Base-by-base conservation (phyloP, 2,329 filamentous ascomycete genomes). In the Colletotrichum echinochloae region DNA sequence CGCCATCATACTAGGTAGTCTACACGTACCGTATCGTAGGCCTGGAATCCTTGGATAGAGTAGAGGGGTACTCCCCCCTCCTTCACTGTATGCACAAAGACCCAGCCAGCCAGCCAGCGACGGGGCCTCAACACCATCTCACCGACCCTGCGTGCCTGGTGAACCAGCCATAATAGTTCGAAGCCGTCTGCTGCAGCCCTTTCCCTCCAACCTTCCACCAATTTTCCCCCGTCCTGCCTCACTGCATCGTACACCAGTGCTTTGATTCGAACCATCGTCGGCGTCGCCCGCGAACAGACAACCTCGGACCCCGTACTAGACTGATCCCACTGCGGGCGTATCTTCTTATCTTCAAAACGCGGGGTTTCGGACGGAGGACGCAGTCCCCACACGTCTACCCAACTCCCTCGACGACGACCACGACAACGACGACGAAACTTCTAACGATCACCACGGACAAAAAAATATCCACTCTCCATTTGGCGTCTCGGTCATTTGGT, bases 311-410 rank as follows among this genome's bases (percentile, higher is more conserved):
- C 56, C 68, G 46, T 59, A 46, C 52, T 63, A 71, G 37, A 59
- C 28, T 54, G 48, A 71, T 68, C 68, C n/a, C 59, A 51, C 54
- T 7, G 39, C 64, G 56, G 67, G 64, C 68, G 51, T 59, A 68
- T 68, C 68, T 71, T 68, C 68, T 71, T 68, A 71, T 71, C 68
- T 71, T 57, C 44, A 61, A 70, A 71, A 68, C 68, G 68, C 68
- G 65, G 68, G 68, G 68, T 68, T 63, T 71, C 64, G 65, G 65
- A 71, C 68, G 67, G 64, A 67, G 57, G 64, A 67, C 60, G 67
- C 35, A 55, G 23, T 44, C 67, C 68, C 68, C 64, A 62, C 14
- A 59, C 56, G 67, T 52, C 64, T 39, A 71, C 37, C 57, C 64
- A 71, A 57, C 39, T 63, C 46, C 67, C 16, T 39, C 44, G 37